Evolutionary conservation across 2,329 filamentous ascomycete genomes (phyloP), one percentile per base, ranked within the genome.

Genomic region (Ophiocordyceps robertsii): DNA sequence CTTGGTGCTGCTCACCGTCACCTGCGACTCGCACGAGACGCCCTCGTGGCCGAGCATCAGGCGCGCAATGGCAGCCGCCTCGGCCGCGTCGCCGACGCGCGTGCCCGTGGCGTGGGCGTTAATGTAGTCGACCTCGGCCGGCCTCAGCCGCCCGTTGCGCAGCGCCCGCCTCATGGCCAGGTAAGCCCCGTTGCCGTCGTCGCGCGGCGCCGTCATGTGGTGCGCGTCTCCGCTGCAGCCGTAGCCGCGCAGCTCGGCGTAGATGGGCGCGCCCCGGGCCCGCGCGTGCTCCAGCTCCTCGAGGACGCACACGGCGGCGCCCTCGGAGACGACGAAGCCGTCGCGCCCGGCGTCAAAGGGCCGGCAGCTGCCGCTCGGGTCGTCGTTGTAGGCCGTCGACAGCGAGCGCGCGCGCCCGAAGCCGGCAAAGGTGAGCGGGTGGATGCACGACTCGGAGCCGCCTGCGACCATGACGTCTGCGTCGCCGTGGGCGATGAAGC

Each of bases 401-500:
- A 98, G 67, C 41, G 89, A 95, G 45, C 90, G 77, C 1, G 89
- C 87, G 47, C 88, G 75, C 21, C 87, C 83, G 56, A 98, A 98
- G 7, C 90, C 92, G 7, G 89, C 86, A 51, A 96, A 83, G 2
- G 90, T 85, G 37, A 98, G 71, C 10, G 92, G 92, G 57, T 98
- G 90, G 43, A 98, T 90, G 59, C 92, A 98, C 0, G 90, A 88
- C 62, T 98, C 92, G 9, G 90, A 79, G 27, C 90, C 90, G 36
- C 92, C 92, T n/a, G 92, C 88, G 9, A 98, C 66, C 88, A 98
- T 96, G 43, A 96, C 82, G 59, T 95, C 75, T 38, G 90, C 90
- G 58, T 96, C 90, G 7, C 88, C 89, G 55, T 80, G 81, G n/a
- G 82, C 77, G 47, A 98, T 90, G 58, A 95, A 86, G 16, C 90